Base-by-base conservation (phyloP, 129 eudicot species). In the Ambrosia artemisiifolia region DNA sequence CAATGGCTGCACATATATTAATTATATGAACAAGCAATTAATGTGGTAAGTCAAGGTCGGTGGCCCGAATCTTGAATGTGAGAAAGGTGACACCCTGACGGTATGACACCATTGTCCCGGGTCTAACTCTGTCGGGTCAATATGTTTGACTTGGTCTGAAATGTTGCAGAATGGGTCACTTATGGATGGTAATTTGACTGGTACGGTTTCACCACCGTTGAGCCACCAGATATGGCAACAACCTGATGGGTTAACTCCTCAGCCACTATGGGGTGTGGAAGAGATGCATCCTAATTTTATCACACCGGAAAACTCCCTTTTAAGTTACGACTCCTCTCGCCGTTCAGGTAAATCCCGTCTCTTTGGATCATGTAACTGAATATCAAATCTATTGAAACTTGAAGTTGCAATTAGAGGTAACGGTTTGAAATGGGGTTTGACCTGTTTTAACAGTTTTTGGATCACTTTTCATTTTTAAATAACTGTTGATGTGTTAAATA, bases 181-280 rank as follows among this genome's bases (percentile, higher is more conserved):
- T 14, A 47, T 63, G 49, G 78, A 74, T 2, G 66, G 38, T 50
- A 50, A 63, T 40, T 63, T 49, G 34, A 63, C 51, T 33, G 71
- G 30, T 34, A 63, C 49, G 63, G 63, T 63, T n/a, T 35, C 71
- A 20, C 78, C 62, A 19, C 6, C 42, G 12, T 7, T 56, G 71
- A 30, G 64, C 40, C 71, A 74, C 11, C 71, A 51, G 9, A 30
- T 48, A 74, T 74, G 78, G 71, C 64, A 74, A 28, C 64, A 74
- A 28, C 51, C 63, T 35, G 51, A 74, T 61, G 77, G 44, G 19
- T 18, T 60, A 6, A 28, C 43, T 72, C 86, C 80, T 50, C 96
- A 82, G 43, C 87, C 91, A 3, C 71, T 74, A 61, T 93, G 96
- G 98, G 84, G 71, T 60, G 87, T 83, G 77, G 89, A 85, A 73